Evolutionary conservation across 768 basidiomycete species (phyloP).

Genomic region (Calocybe gangraenosa): DNA sequence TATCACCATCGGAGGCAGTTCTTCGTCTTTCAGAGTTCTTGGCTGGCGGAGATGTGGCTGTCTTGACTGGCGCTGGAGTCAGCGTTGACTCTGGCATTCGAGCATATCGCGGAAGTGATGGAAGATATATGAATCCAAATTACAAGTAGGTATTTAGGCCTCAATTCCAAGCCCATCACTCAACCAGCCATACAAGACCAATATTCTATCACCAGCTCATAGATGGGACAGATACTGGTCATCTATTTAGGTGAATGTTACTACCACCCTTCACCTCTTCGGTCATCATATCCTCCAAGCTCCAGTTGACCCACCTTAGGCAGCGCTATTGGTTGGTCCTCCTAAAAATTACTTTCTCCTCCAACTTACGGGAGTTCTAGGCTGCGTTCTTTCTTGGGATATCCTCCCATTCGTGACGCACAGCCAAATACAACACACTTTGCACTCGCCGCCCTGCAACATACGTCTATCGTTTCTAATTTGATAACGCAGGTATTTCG

Average conservation of each 20-base stretch:
- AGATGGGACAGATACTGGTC: slow-evolving; percentile 65
- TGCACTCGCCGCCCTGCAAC: slow-evolving; percentile 78
- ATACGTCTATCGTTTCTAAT: slow-evolving; percentile 52
- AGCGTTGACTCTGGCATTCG: slow-evolving; percentile 94
- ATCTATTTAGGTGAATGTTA: slow-evolving; percentile 57
- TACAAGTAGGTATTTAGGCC: slow-evolving; percentile 55
- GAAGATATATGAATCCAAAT: slow-evolving; percentile 86
- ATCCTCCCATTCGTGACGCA: slow-evolving; percentile 78
- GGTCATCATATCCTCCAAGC: background rate
- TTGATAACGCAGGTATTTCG: slow-evolving; percentile 74
- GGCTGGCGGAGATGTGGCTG: slow-evolving; percentile 59
- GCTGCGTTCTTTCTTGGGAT: slow-evolving; percentile 82
- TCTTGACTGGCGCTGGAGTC: slow-evolving; percentile 90
- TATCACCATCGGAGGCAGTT: slow-evolving; percentile 49
- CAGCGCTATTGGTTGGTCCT: slow-evolving; percentile 76
- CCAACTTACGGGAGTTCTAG: slow-evolving; percentile 19
- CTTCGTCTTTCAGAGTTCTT: slow-evolving; percentile 65
- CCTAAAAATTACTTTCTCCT: no score
- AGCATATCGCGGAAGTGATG: slow-evolving; percentile 88
- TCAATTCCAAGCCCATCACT: slow-evolving; percentile 3
- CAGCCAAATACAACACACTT: slow-evolving; percentile 88
- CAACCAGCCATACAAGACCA: slow-evolving; percentile 35
- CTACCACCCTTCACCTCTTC: background rate
- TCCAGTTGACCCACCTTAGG: slow-evolving; percentile 30
- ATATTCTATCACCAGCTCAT: slow-evolving; percentile 83